A percentile compares a stretch with the other conserved stretches of the same genome.
phyloP scores from a whole-genome alignment of 2,329 filamentous ascomycete genomes.

The Neonectria punicea region DNA sequence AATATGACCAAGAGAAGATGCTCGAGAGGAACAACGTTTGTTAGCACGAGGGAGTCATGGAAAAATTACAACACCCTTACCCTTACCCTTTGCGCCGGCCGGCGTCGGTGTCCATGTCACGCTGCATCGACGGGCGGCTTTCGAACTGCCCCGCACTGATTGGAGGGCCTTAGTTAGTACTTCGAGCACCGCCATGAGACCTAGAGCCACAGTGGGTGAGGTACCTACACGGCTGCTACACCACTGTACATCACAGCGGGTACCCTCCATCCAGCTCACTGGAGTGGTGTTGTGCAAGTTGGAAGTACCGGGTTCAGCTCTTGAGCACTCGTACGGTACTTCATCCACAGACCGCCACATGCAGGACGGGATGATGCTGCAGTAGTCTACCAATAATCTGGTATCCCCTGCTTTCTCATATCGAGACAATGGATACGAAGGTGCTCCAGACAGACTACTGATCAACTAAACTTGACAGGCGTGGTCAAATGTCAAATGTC shows the following conservation, averaged over 20 bases:
- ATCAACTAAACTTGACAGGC: background rate
- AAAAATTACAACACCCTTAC: constrained; percentile 28
- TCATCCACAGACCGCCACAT: background rate
- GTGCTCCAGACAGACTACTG: background rate
- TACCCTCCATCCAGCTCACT: background rate
- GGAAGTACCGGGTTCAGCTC: too few relatives aligned
- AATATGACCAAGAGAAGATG: constrained; percentile 5
- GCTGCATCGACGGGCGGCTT: constrained; percentile 31
- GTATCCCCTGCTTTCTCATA: background rate
- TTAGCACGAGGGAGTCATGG: constrained; percentile 11
- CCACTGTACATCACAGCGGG: too few relatives aligned
- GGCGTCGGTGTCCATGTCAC: constrained; percentile 39
- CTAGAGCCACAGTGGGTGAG: background rate
- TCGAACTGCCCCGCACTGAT: constrained; percentile 37
- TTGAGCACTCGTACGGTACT: background rate
- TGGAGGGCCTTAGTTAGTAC: constrained; percentile 25
- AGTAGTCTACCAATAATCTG: too few relatives aligned
- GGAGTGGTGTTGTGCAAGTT: too few relatives aligned
- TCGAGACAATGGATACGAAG: too few relatives aligned
- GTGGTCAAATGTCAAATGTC: background rate
- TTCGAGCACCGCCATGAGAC: constrained; percentile 23
- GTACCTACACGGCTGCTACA: too few relatives aligned
- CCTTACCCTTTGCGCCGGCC: constrained; percentile 40
- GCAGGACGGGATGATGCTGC: background rate
- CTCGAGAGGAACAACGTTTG: background rate